Conservation (phyloP, 805 yeast genomes). For the Phaffomyces thermotolerans region DNA sequence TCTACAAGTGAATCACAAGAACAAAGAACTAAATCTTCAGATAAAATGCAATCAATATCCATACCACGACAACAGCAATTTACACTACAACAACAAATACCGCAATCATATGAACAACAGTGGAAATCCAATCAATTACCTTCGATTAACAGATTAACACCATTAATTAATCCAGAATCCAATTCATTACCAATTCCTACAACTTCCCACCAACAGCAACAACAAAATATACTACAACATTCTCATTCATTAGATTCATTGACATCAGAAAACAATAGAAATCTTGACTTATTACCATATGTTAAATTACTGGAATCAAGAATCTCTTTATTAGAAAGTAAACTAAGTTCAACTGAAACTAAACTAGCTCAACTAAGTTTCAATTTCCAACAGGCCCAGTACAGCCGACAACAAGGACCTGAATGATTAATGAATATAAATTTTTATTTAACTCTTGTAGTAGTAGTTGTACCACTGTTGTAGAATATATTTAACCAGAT, state of each 20-base stretch:
- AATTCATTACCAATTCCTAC: background rate
- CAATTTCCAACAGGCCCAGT: constrained; percentile 8
- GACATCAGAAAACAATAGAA: constrained; percentile 3
- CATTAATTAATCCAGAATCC: constrained; percentile 3
- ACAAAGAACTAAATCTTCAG: background rate
- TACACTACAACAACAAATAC: background rate
- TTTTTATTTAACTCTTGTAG: background rate
- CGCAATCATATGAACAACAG: constrained; percentile 5
- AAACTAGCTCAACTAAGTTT: constrained; percentile 16
- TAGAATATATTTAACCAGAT: too few species aligned
- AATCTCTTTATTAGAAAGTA: constrained; percentile 15
- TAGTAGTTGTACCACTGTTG: too few species aligned
- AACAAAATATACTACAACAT: background rate
- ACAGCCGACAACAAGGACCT: too few species aligned
- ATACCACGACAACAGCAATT: background rate
- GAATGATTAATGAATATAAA: too few species aligned
- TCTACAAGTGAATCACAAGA: background rate
- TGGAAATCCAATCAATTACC: constrained; percentile 13
- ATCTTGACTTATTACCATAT: constrained; percentile 13
- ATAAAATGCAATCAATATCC: background rate
- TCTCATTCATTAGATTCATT: constrained; percentile 1
- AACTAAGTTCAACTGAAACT: constrained; percentile 15
- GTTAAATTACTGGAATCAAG: constrained; percentile 19
- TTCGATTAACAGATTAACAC: constrained; percentile 6
- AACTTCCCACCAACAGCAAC: background rate